A percentile compares a stretch with the other conserved stretches of the same genome.
Evolutionary conservation across 768 basidiomycete species (phyloP).

Genomic region (Leucosporidium creatinivorum): DNA sequence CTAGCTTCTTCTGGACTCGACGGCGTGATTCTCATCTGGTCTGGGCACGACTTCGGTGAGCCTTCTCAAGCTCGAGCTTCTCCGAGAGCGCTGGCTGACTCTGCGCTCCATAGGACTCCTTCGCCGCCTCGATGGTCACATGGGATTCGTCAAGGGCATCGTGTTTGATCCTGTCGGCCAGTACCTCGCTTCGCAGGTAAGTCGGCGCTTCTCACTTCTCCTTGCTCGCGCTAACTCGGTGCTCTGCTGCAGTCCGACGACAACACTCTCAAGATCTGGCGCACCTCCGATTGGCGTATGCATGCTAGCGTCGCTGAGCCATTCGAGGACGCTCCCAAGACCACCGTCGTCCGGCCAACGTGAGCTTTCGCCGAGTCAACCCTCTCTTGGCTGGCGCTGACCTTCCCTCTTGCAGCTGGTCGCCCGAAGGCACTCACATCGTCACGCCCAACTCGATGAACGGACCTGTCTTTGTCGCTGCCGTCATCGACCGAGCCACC

Average conservation of each 20-base stretch:
- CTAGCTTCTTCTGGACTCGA: slow-evolving; percentile 91
- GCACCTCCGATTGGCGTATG: slow-evolving; percentile 81
- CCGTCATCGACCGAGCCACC: slow-evolving; percentile 72
- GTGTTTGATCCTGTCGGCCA: slow-evolving; percentile 99
- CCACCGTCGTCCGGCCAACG: slow-evolving; percentile 53
- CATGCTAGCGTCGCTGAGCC: slow-evolving; percentile 81
- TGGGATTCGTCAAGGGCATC: slow-evolving; percentile 96
- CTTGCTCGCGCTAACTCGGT: not conserved
- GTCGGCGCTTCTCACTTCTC: slow-evolving; percentile 8
- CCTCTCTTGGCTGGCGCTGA: not conserved
- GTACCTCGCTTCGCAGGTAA: slow-evolving; percentile 74
- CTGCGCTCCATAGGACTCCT: slow-evolving; percentile 58
- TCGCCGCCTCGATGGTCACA: slow-evolving; percentile 74
- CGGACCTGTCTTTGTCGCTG: slow-evolving; percentile 94
- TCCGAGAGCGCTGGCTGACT: not conserved
- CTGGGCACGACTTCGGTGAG: slow-evolving; percentile 79
- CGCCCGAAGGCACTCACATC: slow-evolving; percentile 96
- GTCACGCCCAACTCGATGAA: slow-evolving; percentile 97
- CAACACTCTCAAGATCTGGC: slow-evolving; percentile 92
- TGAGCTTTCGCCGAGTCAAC: not conserved
- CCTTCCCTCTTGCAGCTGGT: slow-evolving; percentile 62
- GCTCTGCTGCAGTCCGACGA: slow-evolving; percentile 68
- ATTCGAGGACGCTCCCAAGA: slow-evolving; percentile 88
- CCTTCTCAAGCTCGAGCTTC: not conserved
- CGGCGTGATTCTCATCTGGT: slow-evolving; percentile 86